Evolutionary conservation across 179 eudicot genomes (phyloP), one percentile per base, ranked within the genome.

Genomic region (Patellifolia procumbens): DNA sequence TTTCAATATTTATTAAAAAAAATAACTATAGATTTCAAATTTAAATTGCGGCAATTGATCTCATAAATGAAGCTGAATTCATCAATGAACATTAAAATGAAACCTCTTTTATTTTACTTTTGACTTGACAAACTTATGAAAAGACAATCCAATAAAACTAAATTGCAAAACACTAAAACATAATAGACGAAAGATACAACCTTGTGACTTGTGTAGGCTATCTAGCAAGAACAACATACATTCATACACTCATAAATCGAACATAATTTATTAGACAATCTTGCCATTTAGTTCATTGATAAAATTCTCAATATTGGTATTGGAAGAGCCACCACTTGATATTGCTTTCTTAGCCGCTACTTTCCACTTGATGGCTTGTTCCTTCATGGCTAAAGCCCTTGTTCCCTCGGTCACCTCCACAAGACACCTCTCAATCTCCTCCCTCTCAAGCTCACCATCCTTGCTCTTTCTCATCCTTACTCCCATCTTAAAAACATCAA

Each of bases 401-500:
- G 70, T 70, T 12, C 85, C 83, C 10, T 55, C 48, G 0, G 62
- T 83, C 29, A 83, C 81, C 58, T 83, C 76, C 11, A 15, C 10
- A 68, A 83, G 55, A 59, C 85, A 83, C 62, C 78, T 79, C 43
- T 76, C 67, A 12, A 79, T 58, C 73, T 83, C 85, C 9, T 83
- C 75, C 45, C 37, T 53, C 5, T 10, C 56, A 35, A 83, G 68
- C 35, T 43, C 68, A 8, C 78, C 78, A 43, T 79, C 70, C 16
- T 72, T 37, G 4, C 12, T 61, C 49, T 76, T 73, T 24, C 49
- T 72, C 83, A 83, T 76, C 32, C 81, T 79, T 24, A 83, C 85
- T 1, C 85, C 85, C 60, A 79, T 42, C 39, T 79, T 73, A n/a
- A 83, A 83, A 56, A 79, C 85, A 49, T 83, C 85, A 8, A 82